Conservation (phyloP, 2,329 filamentous ascomycete species). For the Fusarium tjaetaba region DNA sequence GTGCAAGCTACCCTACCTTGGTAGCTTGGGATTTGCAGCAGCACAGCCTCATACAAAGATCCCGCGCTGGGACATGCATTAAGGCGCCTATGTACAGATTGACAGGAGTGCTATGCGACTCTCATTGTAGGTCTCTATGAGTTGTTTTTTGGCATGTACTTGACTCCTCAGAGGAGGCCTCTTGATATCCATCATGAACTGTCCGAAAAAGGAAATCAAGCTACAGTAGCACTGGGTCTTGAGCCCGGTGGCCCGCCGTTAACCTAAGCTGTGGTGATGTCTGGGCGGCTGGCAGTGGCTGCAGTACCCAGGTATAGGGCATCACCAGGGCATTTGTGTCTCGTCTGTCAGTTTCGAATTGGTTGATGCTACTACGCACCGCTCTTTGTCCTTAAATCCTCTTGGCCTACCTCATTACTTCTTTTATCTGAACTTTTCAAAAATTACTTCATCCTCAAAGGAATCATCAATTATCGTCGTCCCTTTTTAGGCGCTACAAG, state of each 20-base stretch:
- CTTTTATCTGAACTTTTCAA: background rate
- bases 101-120: background rate
- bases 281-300: background rate
- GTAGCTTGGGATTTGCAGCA: constrained; percentile 14
- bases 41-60: constrained; percentile 33
- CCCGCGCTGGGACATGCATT: constrained; percentile 10
- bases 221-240: constrained; percentile 17
- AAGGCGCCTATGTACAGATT: background rate
- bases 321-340: background rate
- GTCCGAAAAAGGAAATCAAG: constrained; percentile 28
- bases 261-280: background rate
- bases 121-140: constrained; percentile 6
- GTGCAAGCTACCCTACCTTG: constrained; percentile 1
- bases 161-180: constrained; percentile 27
- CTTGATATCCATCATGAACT: constrained; percentile 13
- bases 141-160: constrained; percentile 25
- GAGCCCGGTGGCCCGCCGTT: constrained; percentile 6
- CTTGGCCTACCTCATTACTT: constrained; percentile 4
- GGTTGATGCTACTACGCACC: background rate
- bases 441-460: background rate
- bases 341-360: background rate
- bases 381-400: background rate
- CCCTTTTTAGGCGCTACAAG: background rate
- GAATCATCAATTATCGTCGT: background rate
- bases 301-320: background rate